Evolutionary conservation across 1,284 basidiomycete genomes (phyloP).

Genomic region (Ustilago sp.): DNA sequence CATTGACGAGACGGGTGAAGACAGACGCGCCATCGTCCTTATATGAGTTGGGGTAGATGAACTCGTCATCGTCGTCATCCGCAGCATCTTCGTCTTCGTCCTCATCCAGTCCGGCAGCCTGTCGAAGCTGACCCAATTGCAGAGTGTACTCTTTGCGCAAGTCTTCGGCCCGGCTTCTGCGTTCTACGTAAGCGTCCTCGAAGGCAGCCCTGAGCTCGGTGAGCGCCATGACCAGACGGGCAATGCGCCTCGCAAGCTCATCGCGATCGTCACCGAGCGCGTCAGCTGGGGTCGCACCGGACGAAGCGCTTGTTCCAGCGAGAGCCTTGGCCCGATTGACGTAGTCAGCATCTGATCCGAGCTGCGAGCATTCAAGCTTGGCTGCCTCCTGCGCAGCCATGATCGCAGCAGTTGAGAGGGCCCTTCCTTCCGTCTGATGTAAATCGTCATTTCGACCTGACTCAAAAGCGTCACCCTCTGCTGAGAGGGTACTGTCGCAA

Average conservation of each 20-base stretch:
- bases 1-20: slow-evolving; percentile 57
- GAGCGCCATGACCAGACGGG: slow-evolving; percentile 61
- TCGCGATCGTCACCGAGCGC: slow-evolving; percentile 48
- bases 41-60: slow-evolving; percentile 67
- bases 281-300: slow-evolving; percentile 62
- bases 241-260: slow-evolving; percentile 54
- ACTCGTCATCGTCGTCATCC: slow-evolving; percentile 61
- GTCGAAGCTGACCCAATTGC: slow-evolving; percentile 60
- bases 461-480: not conserved
- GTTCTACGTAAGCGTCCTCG: slow-evolving; percentile 56
- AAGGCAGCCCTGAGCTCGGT: slow-evolving; percentile 59
- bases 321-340: slow-evolving; percentile 55
- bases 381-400: slow-evolving; percentile 59
- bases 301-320: slow-evolving; percentile 49
- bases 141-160: slow-evolving; percentile 61
- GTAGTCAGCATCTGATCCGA: slow-evolving; percentile 58
- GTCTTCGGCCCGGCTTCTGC: slow-evolving; percentile 57
- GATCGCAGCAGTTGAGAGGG: slow-evolving; percentile 44
- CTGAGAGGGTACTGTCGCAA: slow-evolving; percentile 40
- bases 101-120: slow-evolving; percentile 57
- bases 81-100: slow-evolving; percentile 54
- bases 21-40: slow-evolving; percentile 65
- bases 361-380: slow-evolving; percentile 46
- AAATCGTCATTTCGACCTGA: not conserved
- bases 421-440: slow-evolving; percentile 9